A percentile compares a stretch with the other conserved stretches of the same genome.
Conservation (phyloP, 1,284 basidiomycete species). For the Sanghuangporus baumii region DNA sequence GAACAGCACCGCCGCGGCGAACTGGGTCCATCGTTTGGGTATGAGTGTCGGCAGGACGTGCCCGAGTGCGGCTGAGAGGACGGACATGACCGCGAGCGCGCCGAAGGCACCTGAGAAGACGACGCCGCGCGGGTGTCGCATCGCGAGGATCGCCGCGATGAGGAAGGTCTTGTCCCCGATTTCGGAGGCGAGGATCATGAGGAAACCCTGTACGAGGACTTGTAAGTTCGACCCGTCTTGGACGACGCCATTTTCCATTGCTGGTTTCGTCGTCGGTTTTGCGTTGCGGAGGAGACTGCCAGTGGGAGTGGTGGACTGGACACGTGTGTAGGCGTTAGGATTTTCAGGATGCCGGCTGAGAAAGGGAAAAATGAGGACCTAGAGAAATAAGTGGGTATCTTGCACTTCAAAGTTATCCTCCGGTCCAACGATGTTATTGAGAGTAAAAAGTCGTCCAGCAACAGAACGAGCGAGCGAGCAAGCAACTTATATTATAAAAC, state of each 20-base stretch:
- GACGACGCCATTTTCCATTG: conserved; percentile 13
- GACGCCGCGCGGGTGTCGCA: conserved; percentile 81
- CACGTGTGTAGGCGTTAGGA: background rate
- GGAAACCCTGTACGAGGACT: conserved; percentile 70
- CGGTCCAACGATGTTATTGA: background rate
- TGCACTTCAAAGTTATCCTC: background rate
- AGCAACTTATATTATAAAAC: no score
- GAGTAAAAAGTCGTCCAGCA: background rate
- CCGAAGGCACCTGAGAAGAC: conserved; percentile 91
- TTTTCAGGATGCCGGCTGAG: background rate
- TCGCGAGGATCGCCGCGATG: conserved; percentile 94
- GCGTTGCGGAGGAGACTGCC: background rate
- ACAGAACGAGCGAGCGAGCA: background rate
- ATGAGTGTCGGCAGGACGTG: conserved; percentile 80
- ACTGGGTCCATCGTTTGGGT: conserved; percentile 75
- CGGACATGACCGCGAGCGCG: conserved; percentile 88
- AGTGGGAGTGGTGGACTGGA: background rate
- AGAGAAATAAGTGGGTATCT: background rate
- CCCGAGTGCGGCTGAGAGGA: conserved; percentile 84
- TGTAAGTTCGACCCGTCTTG: conserved; percentile 33
- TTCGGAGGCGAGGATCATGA: conserved; percentile 88
- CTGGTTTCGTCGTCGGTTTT: background rate
- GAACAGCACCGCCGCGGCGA: conserved; percentile 77
- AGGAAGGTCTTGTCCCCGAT: conserved; percentile 99
- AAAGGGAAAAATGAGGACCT: background rate